phyloP scores from a whole-genome alignment of 805 yeast genomes.

The Spathaspora hagerdaliae region DNA sequence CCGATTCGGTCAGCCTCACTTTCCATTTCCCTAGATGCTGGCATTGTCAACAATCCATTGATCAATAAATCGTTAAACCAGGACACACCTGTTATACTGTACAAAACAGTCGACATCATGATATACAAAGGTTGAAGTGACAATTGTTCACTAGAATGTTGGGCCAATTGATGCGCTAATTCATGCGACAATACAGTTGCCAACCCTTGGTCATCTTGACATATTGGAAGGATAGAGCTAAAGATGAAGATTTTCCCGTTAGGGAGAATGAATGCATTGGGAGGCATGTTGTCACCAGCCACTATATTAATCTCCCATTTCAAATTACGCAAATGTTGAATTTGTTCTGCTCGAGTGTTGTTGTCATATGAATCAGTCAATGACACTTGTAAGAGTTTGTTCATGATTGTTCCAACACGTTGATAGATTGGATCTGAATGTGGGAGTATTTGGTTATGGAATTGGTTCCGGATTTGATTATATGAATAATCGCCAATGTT shows the following conservation, averaged over 20 bases:
- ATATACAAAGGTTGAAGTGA: constrained; percentile 73
- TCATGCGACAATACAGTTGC: constrained; percentile 97
- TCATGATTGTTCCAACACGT: constrained; percentile 60
- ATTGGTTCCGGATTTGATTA: constrained; percentile 54
- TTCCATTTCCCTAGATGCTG: constrained; percentile 91
- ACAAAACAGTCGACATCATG: constrained; percentile 47
- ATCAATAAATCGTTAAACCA: constrained; percentile 49
- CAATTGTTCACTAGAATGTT: constrained; percentile 83
- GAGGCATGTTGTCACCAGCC: constrained; percentile 63
- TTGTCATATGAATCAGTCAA: constrained; percentile 14
- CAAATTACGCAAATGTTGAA: constrained; percentile 34
- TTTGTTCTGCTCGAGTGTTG: constrained; percentile 15
- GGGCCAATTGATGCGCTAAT: constrained; percentile 88
- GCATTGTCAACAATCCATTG: constrained; percentile 61
- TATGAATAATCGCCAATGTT: constrained; percentile 64
- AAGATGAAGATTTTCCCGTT: constrained; percentile 95
- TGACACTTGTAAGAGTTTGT: constrained; percentile 58
- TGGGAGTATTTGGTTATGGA: constrained; percentile 53
- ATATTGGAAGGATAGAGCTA: constrained; percentile 70
- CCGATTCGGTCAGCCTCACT: constrained; percentile 96
- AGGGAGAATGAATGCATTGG: constrained; percentile 95
- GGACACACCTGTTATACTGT: constrained; percentile 58
- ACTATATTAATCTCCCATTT: constrained; percentile 79
- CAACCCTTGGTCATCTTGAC: constrained; percentile 80
- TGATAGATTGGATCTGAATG: constrained; percentile 53